Base-by-base conservation (phyloP, 768 basidiomycete genomes). In the Leccinum fibrillosum region DNA sequence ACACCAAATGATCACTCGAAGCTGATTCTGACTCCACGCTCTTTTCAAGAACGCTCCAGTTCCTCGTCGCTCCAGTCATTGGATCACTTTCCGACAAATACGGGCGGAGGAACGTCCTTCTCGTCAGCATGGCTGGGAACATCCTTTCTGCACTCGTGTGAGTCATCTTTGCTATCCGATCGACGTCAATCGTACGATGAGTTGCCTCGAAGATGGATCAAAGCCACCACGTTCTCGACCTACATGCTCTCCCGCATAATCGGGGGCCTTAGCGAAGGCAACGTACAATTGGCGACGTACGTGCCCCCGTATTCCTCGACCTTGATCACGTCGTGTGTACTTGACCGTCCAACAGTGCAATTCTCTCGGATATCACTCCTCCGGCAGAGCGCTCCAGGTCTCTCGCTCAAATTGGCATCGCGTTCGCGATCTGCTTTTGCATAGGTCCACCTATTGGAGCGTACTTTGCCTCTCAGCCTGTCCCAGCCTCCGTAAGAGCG, bases 251-350 rank as follows among this genome's bases (percentile, higher is more conserved):
- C 94, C 9, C 84, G 96, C 13, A 79, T 98, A 5, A 86, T 98
- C 35, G 95, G 95, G 10, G 96, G 96, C 4, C 77, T 98, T 9
- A 93, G 91, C 66, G 96, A 99, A 77, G 96, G 96, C 48, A 99
- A 99, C 68, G 96, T 98, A 11, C 96, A 99, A 70, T 78, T 99
- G 48, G 90, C 92, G 49, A 94, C 94, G 94, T 94, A 68, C 64
- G 89, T 81, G 32, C 49, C 25, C 32, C 35, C n/a, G 23, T 8
- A 17, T 61, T 30, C 30, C 25, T 45, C 19, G 3, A 13, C 5
- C 10, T 12, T 4, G 3, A 34, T 42, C 28, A 26, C 3, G 15
- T 45, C 7, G 2, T 30, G 2, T 37, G 55, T 10, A 50, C 21
- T 34, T 5, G n/a, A 5, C 13, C 34, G 28, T 57, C 54, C 30